phyloP scores from a whole-genome alignment of 768 basidiomycete species.

The Russula abietina region DNA sequence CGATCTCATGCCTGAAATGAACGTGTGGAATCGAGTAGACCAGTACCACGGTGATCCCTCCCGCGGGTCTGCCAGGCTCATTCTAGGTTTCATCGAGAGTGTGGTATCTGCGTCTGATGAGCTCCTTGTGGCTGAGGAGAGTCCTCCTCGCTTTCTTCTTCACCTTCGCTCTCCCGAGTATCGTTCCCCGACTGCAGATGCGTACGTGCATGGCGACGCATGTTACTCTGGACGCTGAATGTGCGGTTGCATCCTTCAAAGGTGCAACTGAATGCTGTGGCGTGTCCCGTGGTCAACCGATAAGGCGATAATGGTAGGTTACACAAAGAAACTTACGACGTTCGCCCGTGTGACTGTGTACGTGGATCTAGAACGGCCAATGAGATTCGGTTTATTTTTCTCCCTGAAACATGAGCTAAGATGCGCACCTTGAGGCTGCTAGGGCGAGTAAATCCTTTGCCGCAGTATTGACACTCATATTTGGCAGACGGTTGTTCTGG shows the following conservation, averaged over 20 bases:
- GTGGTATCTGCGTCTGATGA: not conserved
- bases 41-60: not conserved
- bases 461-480: constrained; percentile 75
- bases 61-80: constrained; percentile 6
- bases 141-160: constrained; percentile 23
- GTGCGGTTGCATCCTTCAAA: constrained; percentile 70
- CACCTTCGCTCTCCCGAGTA: constrained; percentile 15
- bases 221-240: constrained; percentile 84
- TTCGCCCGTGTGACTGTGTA: constrained; percentile 80
- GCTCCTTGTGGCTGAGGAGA: constrained; percentile 15
- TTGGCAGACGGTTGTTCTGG: constrained; percentile 38
- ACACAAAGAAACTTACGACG: constrained; percentile 54
- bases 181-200: constrained; percentile 38
- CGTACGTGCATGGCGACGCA: constrained; percentile 78
- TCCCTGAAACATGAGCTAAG: constrained; percentile 2
- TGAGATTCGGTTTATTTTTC: constrained; percentile 1
- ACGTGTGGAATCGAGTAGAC: constrained; percentile 5
- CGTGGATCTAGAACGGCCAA: constrained; percentile 53
- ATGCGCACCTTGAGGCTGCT: constrained; percentile 67
- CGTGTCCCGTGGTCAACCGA: constrained; percentile 6
- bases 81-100: constrained; percentile 6
- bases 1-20: constrained; percentile 4
- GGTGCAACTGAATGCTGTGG: constrained; percentile 67
- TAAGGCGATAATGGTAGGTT: constrained; percentile 13
- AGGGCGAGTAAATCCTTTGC: constrained; percentile 75